A percentile compares a stretch with the other conserved stretches of the same genome.
These are phyloP conservation scores for Pythium plurisporium DNA, from an alignment of 352 stramenopile genomes.

Conservation along the genomic window DNA sequence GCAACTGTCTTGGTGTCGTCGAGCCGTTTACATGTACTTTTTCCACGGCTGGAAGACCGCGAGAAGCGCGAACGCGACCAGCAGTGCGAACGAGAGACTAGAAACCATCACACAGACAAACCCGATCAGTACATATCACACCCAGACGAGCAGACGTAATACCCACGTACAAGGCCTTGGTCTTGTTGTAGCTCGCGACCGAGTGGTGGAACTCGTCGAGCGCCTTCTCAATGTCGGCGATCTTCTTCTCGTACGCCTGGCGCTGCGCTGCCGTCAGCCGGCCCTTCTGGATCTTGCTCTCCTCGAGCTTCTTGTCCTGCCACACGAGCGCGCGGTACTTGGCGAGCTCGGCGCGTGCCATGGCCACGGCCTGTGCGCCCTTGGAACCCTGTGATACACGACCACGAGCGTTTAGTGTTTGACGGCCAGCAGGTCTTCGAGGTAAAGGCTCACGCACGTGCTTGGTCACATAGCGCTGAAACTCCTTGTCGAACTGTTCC, in stretches of 20 bases:
- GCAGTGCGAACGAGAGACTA: constrained; percentile 40
- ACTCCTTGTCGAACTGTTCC: constrained; percentile 84
- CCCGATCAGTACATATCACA: not conserved
- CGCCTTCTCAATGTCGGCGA: constrained; percentile 60
- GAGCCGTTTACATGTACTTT: constrained; percentile 21
- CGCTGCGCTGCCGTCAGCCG: constrained; percentile 51
- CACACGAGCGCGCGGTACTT: constrained; percentile 77
- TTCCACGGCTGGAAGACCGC: constrained; percentile 78
- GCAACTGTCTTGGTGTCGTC: not conserved
- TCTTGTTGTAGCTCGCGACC: constrained; percentile 76
- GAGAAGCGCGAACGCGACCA: constrained; percentile 55
- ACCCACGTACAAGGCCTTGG: constrained; percentile 73
- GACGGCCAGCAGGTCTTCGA: not conserved
- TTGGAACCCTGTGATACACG: constrained; percentile 38
- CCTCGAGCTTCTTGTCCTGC: constrained; percentile 83
- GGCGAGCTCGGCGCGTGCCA: constrained; percentile 74
- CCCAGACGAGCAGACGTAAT: too few relatives aligned
- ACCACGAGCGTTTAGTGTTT: not conserved
- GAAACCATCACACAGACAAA: not conserved
- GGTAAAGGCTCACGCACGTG: constrained; percentile 30
- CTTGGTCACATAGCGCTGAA: constrained; percentile 84
- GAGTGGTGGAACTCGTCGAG: constrained; percentile 74
- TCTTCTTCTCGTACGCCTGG: constrained; percentile 63
- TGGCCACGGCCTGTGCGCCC: constrained; percentile 62
- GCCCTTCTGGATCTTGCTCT: constrained; percentile 59